A percentile compares a stretch with the other conserved stretches of the same genome.
These are phyloP conservation scores for Salvia rosmarinus DNA, from an alignment of 257 asterid species.

Conservation along the genomic window DNA sequence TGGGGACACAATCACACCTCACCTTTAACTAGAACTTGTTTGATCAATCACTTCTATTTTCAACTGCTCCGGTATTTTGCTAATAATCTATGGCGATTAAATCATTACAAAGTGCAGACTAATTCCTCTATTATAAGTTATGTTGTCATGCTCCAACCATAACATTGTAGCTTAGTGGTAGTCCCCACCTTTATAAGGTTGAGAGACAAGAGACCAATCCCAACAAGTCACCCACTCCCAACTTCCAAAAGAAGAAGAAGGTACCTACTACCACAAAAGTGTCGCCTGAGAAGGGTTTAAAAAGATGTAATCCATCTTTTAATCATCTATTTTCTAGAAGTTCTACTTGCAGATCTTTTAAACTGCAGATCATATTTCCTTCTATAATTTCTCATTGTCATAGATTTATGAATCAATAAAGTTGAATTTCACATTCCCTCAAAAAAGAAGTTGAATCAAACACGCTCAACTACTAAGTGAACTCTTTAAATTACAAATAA, in stretches of 20 bases:
- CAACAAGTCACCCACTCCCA: background rate
- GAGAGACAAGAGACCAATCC: background rate
- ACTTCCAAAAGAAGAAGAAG: background rate
- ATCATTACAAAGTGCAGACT: conserved; percentile 1
- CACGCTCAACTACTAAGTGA: conserved; percentile 10
- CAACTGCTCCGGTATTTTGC: background rate
- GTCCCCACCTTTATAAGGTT: background rate
- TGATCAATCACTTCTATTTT: background rate
- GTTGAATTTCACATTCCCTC: too few species aligned
- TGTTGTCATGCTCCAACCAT: background rate
- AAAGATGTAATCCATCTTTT: background rate
- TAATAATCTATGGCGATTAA: background rate
- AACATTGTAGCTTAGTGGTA: background rate
- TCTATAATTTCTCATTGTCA: background rate
- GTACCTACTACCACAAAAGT: background rate
- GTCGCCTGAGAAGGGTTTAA: background rate
- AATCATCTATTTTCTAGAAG: background rate
- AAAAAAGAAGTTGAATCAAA: too few species aligned
- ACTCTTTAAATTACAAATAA: background rate
- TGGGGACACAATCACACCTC: conserved; percentile 13
- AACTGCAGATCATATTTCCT: background rate
- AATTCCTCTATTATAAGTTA: background rate
- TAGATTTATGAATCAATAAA: conserved; percentile 6
- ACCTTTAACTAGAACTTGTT: conserved; percentile 5
- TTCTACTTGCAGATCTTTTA: conserved; percentile 5